These are phyloP conservation scores for Cladosporium sp. DNA, from an alignment of 2,329 filamentous ascomycete species.

Conservation along the genomic window DNA sequence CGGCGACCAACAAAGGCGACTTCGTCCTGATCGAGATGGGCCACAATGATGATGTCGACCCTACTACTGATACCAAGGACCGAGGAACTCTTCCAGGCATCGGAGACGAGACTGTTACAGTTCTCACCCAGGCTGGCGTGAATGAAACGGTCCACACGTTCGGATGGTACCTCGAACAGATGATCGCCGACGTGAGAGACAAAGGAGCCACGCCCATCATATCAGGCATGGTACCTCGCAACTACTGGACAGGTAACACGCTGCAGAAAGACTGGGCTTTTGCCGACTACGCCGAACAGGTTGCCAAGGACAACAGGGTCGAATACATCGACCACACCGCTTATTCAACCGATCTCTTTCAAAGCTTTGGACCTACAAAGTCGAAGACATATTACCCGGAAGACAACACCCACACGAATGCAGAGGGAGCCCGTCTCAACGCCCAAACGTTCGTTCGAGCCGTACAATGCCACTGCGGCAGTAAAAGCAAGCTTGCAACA, in stretches of 20 bases:
- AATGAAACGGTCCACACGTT: slow-evolving; percentile 23
- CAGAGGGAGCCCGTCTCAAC: slow-evolving; percentile 17
- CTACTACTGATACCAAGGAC: slow-evolving; percentile 18
- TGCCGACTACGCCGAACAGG: slow-evolving; percentile 20
- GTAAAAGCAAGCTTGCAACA: neutral
- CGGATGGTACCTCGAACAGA: slow-evolving; percentile 26
- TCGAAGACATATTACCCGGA: slow-evolving; percentile 26
- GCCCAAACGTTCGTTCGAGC: slow-evolving; percentile 19
- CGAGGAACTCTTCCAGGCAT: slow-evolving; percentile 23
- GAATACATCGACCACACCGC: slow-evolving; percentile 27
- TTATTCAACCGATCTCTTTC: slow-evolving; percentile 22
- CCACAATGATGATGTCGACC: slow-evolving; percentile 26
- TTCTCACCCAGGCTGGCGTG: slow-evolving; percentile 16
- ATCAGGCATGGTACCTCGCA: slow-evolving; percentile 22
- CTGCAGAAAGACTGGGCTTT: slow-evolving; percentile 16
- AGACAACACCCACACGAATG: slow-evolving; percentile 29
- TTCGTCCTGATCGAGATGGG: slow-evolving; percentile 27
- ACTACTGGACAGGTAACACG: slow-evolving; percentile 1
- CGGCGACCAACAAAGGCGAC: slow-evolving; percentile 16
- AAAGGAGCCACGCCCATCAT: slow-evolving; percentile 21
- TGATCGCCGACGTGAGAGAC: slow-evolving; percentile 25
- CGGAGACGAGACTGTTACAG: slow-evolving; percentile 20
- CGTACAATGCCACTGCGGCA: slow-evolving; percentile 13
- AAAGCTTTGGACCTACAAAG: slow-evolving; percentile 19
- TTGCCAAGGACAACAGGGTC: slow-evolving; percentile 17